Base-by-base conservation (phyloP, 2,329 filamentous ascomycete species). In the Fonsecaea nubica region DNA sequence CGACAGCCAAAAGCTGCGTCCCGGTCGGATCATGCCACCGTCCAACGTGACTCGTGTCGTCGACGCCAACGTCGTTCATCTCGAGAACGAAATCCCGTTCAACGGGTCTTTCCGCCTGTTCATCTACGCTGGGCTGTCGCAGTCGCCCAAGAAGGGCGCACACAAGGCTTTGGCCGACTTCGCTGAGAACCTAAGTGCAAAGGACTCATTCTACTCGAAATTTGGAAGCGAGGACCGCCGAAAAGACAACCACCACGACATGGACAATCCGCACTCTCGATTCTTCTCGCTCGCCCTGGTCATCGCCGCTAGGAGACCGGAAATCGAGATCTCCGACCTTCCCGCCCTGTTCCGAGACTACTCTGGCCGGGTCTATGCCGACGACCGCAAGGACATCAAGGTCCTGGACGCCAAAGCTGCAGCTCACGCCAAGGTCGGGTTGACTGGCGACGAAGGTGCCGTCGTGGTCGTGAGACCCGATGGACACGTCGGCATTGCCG, bases 71-170 rank as follows among this genome's bases (percentile, higher is more conserved):
- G 89, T 92, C 4, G 92, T 96, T 1, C 91, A 96, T 73, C 84
- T 97, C 9, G 93, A 97, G 79, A 93, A 97, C 78, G 91, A 96
- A 75, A 86, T 97, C 36, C 93, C 93, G 0, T 83, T 93, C 66
- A 97, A 97, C 78, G 93, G 93, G 52, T 89, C 92, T 1, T 97
- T 93, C 84, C 87, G 93, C 63, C 84, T 97, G 67, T 96, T 93
- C 76, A 78, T 97, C 69, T 96, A 96, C 76, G 92, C 87, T n/a
- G 93, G 93, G 64, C 83, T 84, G 50, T 87, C 87, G 8, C 75
- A 80, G 13, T 82, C 83, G 55, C 89, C 87, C 12, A 82, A 83
- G 50, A 78, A 80, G 56, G 68, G 65, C 12, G 53, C 62, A 13
- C 69, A 71, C 56, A 55, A 67, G 52, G 91, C 93, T 0, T 81